phyloP scores from a whole-genome alignment of 345 rosid genomes.

The Isatis tinctoria region DNA sequence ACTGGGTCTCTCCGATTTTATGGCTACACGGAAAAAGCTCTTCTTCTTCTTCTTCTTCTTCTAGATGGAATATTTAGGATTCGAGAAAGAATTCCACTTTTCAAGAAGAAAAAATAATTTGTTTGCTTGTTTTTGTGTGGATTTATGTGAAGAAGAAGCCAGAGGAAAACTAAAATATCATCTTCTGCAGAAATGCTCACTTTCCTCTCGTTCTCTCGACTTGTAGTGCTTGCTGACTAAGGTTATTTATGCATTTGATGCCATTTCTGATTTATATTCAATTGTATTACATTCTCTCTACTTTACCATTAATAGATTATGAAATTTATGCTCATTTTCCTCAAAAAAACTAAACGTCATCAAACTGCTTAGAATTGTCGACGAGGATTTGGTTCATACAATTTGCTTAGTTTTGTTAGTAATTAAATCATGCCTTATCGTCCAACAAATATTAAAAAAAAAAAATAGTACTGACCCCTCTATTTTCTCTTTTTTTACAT shows the following conservation, averaged over 20 bases:
- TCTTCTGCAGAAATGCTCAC: conserved; percentile 40
- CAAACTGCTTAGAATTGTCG: too few relatives aligned
- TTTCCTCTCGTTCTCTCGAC: neutral
- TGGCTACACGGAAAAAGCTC: conserved; percentile 3
- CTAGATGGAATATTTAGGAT: conserved; percentile 10
- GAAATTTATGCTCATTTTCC: neutral
- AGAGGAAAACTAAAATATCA: conserved; percentile 6
- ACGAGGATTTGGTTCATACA: neutral
- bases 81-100: conserved; percentile 1
- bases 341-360: neutral
- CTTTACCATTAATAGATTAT: neutral
- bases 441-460: too few relatives aligned
- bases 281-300: neutral
- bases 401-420: neutral
- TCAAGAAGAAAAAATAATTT: neutral
- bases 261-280: neutral
- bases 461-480: neutral
- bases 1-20: conserved; percentile 32
- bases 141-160: neutral
- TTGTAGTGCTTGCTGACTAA: conserved; percentile 19
- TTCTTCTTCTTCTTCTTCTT: neutral
- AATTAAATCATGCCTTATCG: too few relatives aligned
- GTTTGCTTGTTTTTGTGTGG: neutral
- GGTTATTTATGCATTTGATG: neutral
- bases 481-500: conserved; percentile 8